These are phyloP conservation scores for Piloderma croceum DNA, from an alignment of 768 basidiomycete species.

Conservation along the genomic window DNA sequence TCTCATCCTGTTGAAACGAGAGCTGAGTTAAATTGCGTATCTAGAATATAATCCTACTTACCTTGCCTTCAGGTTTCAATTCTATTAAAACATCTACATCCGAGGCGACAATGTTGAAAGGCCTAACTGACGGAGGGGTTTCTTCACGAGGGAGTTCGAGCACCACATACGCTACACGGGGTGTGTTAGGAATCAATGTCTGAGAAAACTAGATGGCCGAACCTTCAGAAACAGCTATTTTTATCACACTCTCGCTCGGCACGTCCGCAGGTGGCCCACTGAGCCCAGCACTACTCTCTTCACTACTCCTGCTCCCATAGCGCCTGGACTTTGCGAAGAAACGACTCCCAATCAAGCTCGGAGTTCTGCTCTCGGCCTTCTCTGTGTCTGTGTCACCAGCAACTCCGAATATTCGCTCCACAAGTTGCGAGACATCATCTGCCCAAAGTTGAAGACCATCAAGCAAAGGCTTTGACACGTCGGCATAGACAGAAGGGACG, in stretches of 20 bases:
- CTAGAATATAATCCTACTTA: slow-evolving; percentile 22
- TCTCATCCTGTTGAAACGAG: slow-evolving; percentile 54
- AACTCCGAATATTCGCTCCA: slow-evolving; percentile 41
- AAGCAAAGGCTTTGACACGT: slow-evolving; percentile 57
- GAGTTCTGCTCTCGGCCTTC: slow-evolving; percentile 40
- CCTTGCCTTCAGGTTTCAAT: slow-evolving; percentile 67
- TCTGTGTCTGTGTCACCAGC: slow-evolving; percentile 21
- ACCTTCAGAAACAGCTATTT: slow-evolving; percentile 45
- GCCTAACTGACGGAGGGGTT: slow-evolving; percentile 25
- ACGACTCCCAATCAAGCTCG: slow-evolving; percentile 73
- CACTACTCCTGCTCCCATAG: slow-evolving; percentile 35
- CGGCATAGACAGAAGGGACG: slow-evolving; percentile 60
- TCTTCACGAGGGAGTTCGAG: slow-evolving; percentile 46
- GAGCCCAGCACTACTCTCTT: slow-evolving; percentile 36
- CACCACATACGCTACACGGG: slow-evolving; percentile 31
- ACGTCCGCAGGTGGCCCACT: slow-evolving; percentile 20
- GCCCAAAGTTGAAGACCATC: slow-evolving; percentile 84
- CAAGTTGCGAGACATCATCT: slow-evolving; percentile 76
- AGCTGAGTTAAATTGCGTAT: slow-evolving; percentile 1
- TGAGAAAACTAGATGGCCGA: slow-evolving; percentile 1
- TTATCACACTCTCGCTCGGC: slow-evolving; percentile 43
- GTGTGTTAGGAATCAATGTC: slow-evolving; percentile 3
- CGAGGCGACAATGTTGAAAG: slow-evolving; percentile 55
- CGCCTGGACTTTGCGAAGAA: slow-evolving; percentile 51
- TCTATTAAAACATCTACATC: slow-evolving; percentile 63